These are phyloP conservation scores for Pholiota adiposa DNA, from an alignment of 1,284 basidiomycete species.

Conservation along the genomic window DNA sequence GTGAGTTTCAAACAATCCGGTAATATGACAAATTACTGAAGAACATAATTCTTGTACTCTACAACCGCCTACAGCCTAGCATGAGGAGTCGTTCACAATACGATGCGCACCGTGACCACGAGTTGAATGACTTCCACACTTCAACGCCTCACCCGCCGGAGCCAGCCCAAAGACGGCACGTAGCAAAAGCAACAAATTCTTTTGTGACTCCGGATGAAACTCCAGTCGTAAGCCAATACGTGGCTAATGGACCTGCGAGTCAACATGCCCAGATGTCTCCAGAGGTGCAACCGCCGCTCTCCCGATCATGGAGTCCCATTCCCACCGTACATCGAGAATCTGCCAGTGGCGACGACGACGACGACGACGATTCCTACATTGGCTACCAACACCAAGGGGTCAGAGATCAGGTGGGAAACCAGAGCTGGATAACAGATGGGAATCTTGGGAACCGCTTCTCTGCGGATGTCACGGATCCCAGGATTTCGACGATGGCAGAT, in stretches of 20 bases:
- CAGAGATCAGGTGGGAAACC: slow-evolving; percentile 9
- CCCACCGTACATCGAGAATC: slow-evolving; percentile 34
- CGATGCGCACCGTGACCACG: neutral
- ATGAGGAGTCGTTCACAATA: slow-evolving; percentile 3
- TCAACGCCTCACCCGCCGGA: neutral
- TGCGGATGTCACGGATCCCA: slow-evolving; percentile 3
- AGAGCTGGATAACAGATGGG: slow-evolving; percentile 16
- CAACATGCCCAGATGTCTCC: slow-evolving; percentile 15
- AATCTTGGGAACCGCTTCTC: slow-evolving; percentile 4
- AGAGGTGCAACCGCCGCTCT: slow-evolving; percentile 13
- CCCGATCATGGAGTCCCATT: slow-evolving; percentile 34
- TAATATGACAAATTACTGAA: neutral
- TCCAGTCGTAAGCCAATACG: slow-evolving; percentile 23
- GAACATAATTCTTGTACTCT: neutral
- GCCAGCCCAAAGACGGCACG: neutral
- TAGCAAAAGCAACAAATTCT: slow-evolving; percentile 1
- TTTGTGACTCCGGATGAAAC: slow-evolving; percentile 9
- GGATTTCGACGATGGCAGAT: slow-evolving; percentile 10
- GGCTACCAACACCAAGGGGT: neutral
- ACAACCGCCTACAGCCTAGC: neutral
- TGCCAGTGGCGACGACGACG: slow-evolving; percentile 1
- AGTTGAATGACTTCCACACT: neutral
- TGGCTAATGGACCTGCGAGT: slow-evolving; percentile 12
- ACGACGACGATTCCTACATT: neutral
- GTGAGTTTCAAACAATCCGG: neutral